A percentile compares a stretch with the other conserved stretches of the same genome.
Evolutionary conservation across 2,329 filamentous ascomycete genomes (phyloP).

Genomic region (Chaetothyriales sp.): DNA sequence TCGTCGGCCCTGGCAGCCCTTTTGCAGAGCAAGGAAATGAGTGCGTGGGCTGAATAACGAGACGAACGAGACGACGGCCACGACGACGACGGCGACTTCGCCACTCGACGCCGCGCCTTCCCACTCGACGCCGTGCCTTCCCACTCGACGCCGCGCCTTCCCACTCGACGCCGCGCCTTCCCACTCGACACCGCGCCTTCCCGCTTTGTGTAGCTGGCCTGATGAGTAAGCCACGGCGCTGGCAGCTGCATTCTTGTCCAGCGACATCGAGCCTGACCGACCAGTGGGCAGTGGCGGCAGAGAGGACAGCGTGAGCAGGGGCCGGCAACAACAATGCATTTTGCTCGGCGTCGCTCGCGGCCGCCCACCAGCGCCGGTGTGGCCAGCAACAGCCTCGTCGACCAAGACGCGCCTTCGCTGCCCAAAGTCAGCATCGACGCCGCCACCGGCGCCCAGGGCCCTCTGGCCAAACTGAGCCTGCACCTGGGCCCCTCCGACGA

Average conservation of each 20-base stretch:
- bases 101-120: neutral
- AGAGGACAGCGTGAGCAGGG: neutral
- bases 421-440: neutral
- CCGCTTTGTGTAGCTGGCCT: neutral
- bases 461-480: slow-evolving; percentile 14
- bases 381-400: neutral
- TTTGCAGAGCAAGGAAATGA: neutral
- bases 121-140: neutral
- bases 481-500: slow-evolving; percentile 12
- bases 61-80: neutral
- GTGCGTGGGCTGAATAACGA: neutral
- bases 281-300: neutral
- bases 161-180: neutral
- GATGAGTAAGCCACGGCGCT: neutral
- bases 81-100: neutral
- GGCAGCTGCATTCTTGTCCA: neutral
- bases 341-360: neutral
- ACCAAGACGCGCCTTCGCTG: neutral
- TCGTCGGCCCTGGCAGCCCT: neutral
- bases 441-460: neutral
- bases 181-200: neutral
- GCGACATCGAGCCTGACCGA: neutral
- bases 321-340: neutral
- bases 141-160: too few species aligned
- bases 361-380: neutral